Conservation (phyloP, 306 rosid species). For the Quercus parvula region DNA sequence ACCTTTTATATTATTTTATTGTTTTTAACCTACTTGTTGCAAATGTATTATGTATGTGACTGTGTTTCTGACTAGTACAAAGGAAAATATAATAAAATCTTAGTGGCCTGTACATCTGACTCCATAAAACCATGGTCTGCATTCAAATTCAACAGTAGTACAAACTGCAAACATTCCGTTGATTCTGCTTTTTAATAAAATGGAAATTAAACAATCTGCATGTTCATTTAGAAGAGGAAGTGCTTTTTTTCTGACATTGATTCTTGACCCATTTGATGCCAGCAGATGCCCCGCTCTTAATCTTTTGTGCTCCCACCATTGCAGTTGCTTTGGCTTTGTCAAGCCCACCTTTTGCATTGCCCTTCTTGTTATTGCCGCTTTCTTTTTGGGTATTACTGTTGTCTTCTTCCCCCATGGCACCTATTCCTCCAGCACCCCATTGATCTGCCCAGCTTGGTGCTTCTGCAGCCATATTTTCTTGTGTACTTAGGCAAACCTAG, state of each 20-base stretch:
- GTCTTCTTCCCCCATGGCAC: conserved; percentile 67
- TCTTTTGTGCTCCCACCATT: conserved; percentile 47
- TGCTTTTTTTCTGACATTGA: conserved; percentile 55
- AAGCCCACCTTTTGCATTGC: conserved; percentile 42
- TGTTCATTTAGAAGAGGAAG: conserved; percentile 36
- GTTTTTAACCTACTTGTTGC: background rate
- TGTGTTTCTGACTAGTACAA: background rate
- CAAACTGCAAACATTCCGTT: background rate
- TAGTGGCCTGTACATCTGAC: background rate
- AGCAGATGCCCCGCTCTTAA: conserved; percentile 53
- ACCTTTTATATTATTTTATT: too few species aligned
- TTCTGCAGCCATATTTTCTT: conserved; percentile 54
- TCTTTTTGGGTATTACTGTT: conserved; percentile 37
- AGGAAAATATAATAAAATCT: background rate
- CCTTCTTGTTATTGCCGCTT: conserved; percentile 43
- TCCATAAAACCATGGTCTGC: background rate
- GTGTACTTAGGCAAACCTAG: background rate
- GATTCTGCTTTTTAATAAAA: background rate
- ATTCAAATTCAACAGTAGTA: background rate
- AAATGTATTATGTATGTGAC: background rate
- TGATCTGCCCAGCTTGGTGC: conserved; percentile 93
- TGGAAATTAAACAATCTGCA: background rate
- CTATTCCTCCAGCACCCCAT: conserved; percentile 96
- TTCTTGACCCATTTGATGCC: conserved; percentile 84
- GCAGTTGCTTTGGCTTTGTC: conserved; percentile 64